Evolutionary conservation across 139 green algal species (phyloP).

Genomic region (Pedinophyceae sp.): DNA sequence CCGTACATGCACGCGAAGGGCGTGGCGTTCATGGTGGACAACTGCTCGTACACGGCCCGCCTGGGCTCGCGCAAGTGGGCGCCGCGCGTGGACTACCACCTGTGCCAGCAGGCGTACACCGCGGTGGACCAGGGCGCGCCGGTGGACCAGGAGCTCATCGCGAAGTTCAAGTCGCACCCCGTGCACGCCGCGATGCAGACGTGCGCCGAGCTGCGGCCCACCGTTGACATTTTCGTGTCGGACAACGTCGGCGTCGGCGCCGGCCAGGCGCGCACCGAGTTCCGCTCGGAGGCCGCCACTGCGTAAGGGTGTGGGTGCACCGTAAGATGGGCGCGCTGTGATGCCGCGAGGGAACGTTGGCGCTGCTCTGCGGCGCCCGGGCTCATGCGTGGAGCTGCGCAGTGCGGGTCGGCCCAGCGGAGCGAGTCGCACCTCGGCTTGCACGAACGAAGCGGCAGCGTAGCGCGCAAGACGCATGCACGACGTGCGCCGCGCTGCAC

Average conservation of each 20-base stretch:
- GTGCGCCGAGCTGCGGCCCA: slow-evolving; percentile 80
- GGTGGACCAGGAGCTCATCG: slow-evolving; percentile 16
- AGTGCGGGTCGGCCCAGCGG: no score
- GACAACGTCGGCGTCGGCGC: slow-evolving; percentile 60
- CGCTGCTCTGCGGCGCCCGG: no score
- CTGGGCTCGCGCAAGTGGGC: slow-evolving; percentile 96
- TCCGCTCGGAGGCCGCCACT: slow-evolving; percentile 28
- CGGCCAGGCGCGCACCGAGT: slow-evolving; percentile 67
- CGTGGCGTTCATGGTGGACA: slow-evolving; percentile 99
- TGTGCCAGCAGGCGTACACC: slow-evolving; percentile 72
- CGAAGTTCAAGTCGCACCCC: slow-evolving; percentile 23
- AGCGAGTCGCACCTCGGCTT: no score
- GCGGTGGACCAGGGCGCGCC: slow-evolving; percentile 20
- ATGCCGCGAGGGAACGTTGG: no score
- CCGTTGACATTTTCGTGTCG: slow-evolving; percentile 92
- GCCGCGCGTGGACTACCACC: slow-evolving; percentile 94
- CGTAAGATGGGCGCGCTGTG: no score
- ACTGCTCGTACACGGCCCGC: slow-evolving; percentile 99
- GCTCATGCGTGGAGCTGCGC: no score
- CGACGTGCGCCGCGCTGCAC: no score
- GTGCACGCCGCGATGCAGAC: slow-evolving; percentile 63
- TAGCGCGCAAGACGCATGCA: no score
- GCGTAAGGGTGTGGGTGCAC: no score
- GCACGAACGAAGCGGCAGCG: no score
- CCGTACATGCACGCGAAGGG: slow-evolving; percentile 98